Conservation (phyloP, 352 stramenopile genomes). For the Phytophthora sp. region DNA sequence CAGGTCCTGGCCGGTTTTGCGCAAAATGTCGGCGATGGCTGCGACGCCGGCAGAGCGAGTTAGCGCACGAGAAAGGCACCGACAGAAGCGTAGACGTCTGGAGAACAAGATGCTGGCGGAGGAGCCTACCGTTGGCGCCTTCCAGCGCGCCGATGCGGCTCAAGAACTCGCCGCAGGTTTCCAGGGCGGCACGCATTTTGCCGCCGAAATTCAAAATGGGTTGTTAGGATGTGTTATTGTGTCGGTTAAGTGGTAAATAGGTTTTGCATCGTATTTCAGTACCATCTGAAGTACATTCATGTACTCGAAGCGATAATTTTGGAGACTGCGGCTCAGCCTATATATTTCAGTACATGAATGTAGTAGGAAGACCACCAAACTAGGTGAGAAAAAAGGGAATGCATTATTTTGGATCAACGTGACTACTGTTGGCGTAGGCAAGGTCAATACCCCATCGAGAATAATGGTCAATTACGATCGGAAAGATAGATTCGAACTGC, state of each 20-base stretch:
- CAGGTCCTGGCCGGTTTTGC: conserved; percentile 50
- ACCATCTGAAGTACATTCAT: not conserved
- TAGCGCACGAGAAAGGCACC: not conserved
- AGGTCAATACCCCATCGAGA: too few species aligned
- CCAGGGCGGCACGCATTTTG: conserved; percentile 49
- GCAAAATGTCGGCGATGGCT: conserved; percentile 53
- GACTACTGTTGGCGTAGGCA: too few species aligned
- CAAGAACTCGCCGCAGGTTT: conserved; percentile 63
- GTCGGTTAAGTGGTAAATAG: conserved; percentile 3
- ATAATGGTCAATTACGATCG: too few species aligned
- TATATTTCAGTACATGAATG: too few species aligned
- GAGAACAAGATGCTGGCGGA: not conserved
- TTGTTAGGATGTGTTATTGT: conserved; percentile 7
- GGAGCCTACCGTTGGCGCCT: conserved; percentile 36
- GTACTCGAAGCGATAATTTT: too few species aligned
- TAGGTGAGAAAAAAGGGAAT: too few species aligned
- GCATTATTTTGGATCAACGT: too few species aligned
- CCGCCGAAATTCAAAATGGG: conserved; percentile 13
- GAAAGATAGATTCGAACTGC: too few species aligned
- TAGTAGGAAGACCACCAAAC: too few species aligned
- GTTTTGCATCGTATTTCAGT: not conserved
- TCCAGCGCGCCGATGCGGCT: conserved; percentile 51
- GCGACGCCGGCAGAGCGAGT: not conserved
- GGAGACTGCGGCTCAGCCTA: too few species aligned
- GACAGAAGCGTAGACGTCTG: not conserved